Evolutionary conservation across 805 yeast genomes (phyloP), one percentile per base, ranked within the genome.

Genomic region (Tetrapisispora phaffii): DNA sequence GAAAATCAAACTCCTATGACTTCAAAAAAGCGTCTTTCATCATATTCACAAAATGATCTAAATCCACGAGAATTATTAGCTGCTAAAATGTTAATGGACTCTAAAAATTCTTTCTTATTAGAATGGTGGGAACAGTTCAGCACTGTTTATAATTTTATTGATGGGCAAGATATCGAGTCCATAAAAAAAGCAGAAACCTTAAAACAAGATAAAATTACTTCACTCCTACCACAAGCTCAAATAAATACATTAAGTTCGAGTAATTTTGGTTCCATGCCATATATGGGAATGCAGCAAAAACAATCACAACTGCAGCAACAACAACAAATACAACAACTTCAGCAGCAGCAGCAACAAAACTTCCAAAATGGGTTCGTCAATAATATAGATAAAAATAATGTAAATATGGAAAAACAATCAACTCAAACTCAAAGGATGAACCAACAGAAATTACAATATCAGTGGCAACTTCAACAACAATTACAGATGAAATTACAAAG

Each of bases 71-170:
- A 48, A n/a, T 38, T 53, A 36, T 37, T 52, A 33, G 44, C 47
- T 28, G 41, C 57, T 6, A 63, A 69, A 46, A 70, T 68, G 71
- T 55, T 71, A 32, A 67, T 68, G 63, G 61, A 68, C 28, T 62
- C 70, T 1, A 66, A 68, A 4, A 76, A 73, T 19, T 68, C 77
- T 0, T 74, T 75, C 48, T 56, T 77, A 13, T 56, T 72, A 40
- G 80, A 77, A 50, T 77, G 82, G 82, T 77, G 80, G 79, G 68
- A 70, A 42, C 44, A 44, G 23, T 53, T 77, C 13, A 72, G 77
- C 74, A 64, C 73, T 15, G 46, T 73, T n/a, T 76, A 74, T 50
- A 64, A 71, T 9, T 70, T 67, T 42, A 68, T 75, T 5, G 67
- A 69, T 44, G 57, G 57, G 4, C 57, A 65, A 1, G 63, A 66